These are phyloP conservation scores for Barnettozyma sp. DNA, from an alignment of 805 yeast species.

Conservation along the genomic window DNA sequence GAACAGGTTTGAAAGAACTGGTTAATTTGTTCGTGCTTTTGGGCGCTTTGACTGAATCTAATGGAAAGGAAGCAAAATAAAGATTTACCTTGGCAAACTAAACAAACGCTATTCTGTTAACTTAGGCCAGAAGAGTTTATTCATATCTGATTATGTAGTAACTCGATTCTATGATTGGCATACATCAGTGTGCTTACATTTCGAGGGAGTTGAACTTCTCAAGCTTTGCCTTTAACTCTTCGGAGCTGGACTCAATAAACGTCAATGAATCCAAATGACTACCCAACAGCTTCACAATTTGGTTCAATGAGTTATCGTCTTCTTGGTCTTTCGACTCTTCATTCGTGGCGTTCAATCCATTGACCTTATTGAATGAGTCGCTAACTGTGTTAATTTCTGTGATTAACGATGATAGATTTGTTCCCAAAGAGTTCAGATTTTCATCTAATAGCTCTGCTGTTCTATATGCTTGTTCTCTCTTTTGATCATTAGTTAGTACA, in stretches of 20 bases:
- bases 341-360: conserved; percentile 29
- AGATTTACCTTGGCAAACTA: not conserved
- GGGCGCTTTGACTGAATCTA: conserved; percentile 41
- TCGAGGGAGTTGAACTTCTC: conserved; percentile 26
- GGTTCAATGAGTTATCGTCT: conserved; percentile 45
- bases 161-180: no score
- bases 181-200: conserved; percentile 13
- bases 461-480: conserved; percentile 82
- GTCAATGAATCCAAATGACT: conserved; percentile 85
- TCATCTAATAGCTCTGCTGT: conserved; percentile 82
- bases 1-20: conserved; percentile 41
- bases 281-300: conserved; percentile 74
- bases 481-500: conserved; percentile 63
- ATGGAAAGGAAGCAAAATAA: conserved; percentile 28
- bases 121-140: no score
- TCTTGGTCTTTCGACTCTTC: conserved; percentile 31
- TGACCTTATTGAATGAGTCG: conserved; percentile 67
- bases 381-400: conserved; percentile 79
- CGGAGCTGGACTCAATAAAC: conserved; percentile 75
- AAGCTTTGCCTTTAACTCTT: conserved; percentile 59
- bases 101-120: conserved; percentile 11
- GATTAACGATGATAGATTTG: conserved; percentile 67
- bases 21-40: conserved; percentile 49
- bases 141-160: no score
- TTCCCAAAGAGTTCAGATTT: conserved; percentile 69